phyloP scores from a whole-genome alignment of 805 yeast species.

The Suhomyces xylopsoci region DNA sequence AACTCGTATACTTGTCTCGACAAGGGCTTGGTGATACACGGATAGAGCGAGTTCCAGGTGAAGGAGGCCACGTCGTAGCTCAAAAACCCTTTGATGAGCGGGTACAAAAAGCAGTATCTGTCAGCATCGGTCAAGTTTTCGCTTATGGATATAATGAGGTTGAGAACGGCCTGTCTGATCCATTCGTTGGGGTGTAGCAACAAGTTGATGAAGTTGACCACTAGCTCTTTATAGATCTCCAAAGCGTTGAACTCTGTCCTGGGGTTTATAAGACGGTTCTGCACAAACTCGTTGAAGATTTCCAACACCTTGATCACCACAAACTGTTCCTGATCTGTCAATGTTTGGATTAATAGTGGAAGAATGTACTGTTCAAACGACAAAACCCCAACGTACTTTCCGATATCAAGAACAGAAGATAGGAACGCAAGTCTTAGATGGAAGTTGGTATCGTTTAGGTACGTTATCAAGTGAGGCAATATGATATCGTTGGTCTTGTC shows the following conservation, averaged over 20 bases:
- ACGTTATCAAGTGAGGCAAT: conserved; percentile 86
- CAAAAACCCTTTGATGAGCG: conserved; percentile 72
- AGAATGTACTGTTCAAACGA: conserved; percentile 84
- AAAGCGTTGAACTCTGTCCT: conserved; percentile 35
- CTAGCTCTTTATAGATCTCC: conserved; percentile 35
- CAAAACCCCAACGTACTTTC: conserved; percentile 76
- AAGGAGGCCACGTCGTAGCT: conserved; percentile 73
- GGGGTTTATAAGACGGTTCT: conserved; percentile 31
- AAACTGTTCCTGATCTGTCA: conserved; percentile 79
- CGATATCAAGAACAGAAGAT: conserved; percentile 65
- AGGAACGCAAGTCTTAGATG: conserved; percentile 69
- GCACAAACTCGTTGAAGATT: conserved; percentile 33
- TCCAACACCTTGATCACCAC: conserved; percentile 69
- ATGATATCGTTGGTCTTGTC: conserved; percentile 87
- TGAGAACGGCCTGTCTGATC: conserved; percentile 68
- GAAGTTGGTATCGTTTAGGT: conserved; percentile 74
- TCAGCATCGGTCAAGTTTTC: conserved; percentile 71
- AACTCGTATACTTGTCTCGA: conserved; percentile 62
- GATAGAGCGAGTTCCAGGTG: conserved; percentile 61
- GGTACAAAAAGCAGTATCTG: conserved; percentile 76
- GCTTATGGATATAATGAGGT: conserved; percentile 60
- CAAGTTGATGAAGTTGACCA: conserved; percentile 45
- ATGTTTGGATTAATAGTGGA: conserved; percentile 79
- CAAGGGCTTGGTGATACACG: conserved; percentile 66
- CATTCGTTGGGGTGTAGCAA: conserved; percentile 84